phyloP scores from a whole-genome alignment of 257 asterid genomes.

The Rubia yunnanensis region DNA sequence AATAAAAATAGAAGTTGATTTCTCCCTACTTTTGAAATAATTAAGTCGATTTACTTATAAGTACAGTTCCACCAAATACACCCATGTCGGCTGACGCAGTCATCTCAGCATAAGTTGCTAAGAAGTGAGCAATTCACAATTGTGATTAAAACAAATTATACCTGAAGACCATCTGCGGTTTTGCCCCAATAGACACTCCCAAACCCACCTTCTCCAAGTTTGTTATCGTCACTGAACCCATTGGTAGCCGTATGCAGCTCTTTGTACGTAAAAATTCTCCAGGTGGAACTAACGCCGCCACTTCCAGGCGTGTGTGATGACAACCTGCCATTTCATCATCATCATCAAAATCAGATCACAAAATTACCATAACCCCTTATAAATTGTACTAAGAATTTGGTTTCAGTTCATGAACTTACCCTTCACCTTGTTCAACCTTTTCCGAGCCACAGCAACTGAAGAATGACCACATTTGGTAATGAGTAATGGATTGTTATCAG shows the following conservation, averaged over 20 bases:
- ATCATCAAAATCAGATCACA: neutral
- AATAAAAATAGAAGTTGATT: no score
- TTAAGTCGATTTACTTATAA: no score
- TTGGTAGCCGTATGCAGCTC: conserved; percentile 69
- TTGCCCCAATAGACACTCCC: conserved; percentile 92
- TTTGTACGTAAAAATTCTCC: conserved; percentile 77
- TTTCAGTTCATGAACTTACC: conserved; percentile 26
- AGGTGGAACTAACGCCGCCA: conserved; percentile 17
- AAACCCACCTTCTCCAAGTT: conserved; percentile 86
- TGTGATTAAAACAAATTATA: conserved; percentile 8
- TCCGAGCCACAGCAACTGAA: conserved; percentile 54
- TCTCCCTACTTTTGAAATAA: no score
- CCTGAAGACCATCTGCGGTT: conserved; percentile 81
- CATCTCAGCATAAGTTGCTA: no score
- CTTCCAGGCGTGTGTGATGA: conserved; percentile 37
- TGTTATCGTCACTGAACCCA: conserved; percentile 68
- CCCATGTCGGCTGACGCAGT: no score
- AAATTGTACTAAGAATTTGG: neutral
- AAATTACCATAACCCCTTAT: neutral
- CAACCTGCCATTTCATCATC: conserved; percentile 19
- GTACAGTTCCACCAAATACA: no score
- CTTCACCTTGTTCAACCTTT: conserved; percentile 47
- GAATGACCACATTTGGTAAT: conserved; percentile 47
- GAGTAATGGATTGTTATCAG: conserved; percentile 1
- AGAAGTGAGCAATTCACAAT: no score